Evolutionary conservation across 2,329 filamentous ascomycete genomes (phyloP).

Genomic region (Penicillium sp.): DNA sequence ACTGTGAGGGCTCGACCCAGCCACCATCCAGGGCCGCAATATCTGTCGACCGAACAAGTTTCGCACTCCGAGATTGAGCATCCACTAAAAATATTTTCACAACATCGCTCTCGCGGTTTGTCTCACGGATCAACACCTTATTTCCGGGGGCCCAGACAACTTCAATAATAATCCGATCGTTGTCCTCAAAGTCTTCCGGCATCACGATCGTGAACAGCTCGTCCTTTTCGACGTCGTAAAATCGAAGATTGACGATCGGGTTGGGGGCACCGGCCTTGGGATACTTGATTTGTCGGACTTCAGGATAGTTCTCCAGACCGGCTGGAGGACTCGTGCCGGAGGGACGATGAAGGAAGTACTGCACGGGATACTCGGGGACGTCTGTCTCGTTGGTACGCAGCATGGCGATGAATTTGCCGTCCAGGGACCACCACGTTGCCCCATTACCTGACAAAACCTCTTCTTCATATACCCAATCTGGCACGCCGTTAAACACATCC

Average conservation of each 20-base stretch:
- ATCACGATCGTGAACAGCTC: slow-evolving; percentile 77
- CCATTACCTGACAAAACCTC: slow-evolving; percentile 75
- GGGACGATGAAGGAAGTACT: slow-evolving; percentile 86
- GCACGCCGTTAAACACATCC: slow-evolving; percentile 89
- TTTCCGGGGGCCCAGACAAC: slow-evolving; percentile 78
- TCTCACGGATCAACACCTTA: slow-evolving; percentile 82
- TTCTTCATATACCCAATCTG: slow-evolving; percentile 94
- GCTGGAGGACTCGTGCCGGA: slow-evolving; percentile 62
- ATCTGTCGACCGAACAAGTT: slow-evolving; percentile 72
- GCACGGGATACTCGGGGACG: slow-evolving; percentile 85
- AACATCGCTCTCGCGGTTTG: slow-evolving; percentile 89
- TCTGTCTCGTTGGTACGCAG: slow-evolving; percentile 87
- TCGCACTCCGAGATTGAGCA: slow-evolving; percentile 64
- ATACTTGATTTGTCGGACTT: slow-evolving; percentile 89
- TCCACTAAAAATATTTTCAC: slow-evolving; percentile 83
- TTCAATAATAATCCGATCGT: slow-evolving; percentile 85
- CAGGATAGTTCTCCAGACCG: slow-evolving; percentile 83
- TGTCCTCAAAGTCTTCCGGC: slow-evolving; percentile 67
- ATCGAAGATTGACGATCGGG: slow-evolving; percentile 77
- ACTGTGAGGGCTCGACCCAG: slow-evolving; percentile 92
- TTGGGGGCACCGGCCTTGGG: slow-evolving; percentile 94
- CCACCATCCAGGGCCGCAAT: slow-evolving; percentile 83
- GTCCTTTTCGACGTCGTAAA: slow-evolving; percentile 74
- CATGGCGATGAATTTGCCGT: slow-evolving; percentile 85
- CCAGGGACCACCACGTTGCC: slow-evolving; percentile 91